phyloP scores from a whole-genome alignment of 441 rosid genomes.

The Dalechampia spathulata region DNA sequence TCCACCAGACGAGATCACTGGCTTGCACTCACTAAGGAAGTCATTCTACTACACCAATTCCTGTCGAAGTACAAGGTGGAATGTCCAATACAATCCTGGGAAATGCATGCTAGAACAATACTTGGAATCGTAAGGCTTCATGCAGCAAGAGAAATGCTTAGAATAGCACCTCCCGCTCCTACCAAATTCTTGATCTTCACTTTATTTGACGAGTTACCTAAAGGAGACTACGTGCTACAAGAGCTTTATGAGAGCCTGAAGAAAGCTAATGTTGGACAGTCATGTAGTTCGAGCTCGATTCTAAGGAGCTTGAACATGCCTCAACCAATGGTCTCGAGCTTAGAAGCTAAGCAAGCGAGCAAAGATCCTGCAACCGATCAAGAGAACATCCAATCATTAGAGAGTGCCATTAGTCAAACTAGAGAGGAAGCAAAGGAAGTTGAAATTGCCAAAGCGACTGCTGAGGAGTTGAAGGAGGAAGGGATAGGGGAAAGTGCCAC shows the following conservation, averaged over 20 bases:
- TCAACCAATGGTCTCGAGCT: slow-evolving; percentile 19
- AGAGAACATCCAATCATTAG: slow-evolving; percentile 32
- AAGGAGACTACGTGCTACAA: slow-evolving; percentile 80
- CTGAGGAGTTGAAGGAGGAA: slow-evolving; percentile 58
- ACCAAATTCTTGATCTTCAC: slow-evolving; percentile 75
- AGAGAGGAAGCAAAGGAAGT: slow-evolving; percentile 57
- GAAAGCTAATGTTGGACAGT: slow-evolving; percentile 29
- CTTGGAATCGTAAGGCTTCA: slow-evolving; percentile 77
- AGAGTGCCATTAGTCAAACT: slow-evolving; percentile 48
- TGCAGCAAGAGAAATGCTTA: slow-evolving; percentile 84
- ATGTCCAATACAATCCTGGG: slow-evolving; percentile 61
- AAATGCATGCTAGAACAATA: slow-evolving; percentile 74
- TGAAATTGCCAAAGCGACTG: slow-evolving; percentile 61
- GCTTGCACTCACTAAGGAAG: slow-evolving; percentile 69
- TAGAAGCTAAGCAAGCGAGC: slow-evolving; percentile 25
- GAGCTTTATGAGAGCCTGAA: slow-evolving; percentile 65
- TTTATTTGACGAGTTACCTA: slow-evolving; percentile 73
- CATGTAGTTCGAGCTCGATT: slow-evolving; percentile 68
- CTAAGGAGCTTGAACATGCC: slow-evolving; percentile 52
- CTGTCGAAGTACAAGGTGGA: slow-evolving; percentile 41
- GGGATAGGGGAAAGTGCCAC: slow-evolving; percentile 60
- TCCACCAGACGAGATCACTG: slow-evolving; percentile 90
- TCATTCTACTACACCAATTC: slow-evolving; percentile 74
- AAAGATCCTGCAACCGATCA: slow-evolving; percentile 18
- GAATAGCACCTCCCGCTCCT: slow-evolving; percentile 73